A percentile compares a stretch with the other conserved stretches of the same genome.
These are phyloP conservation scores for Phialophora macrospora DNA, from an alignment of 2,329 filamentous ascomycete species.

Conservation along the genomic window DNA sequence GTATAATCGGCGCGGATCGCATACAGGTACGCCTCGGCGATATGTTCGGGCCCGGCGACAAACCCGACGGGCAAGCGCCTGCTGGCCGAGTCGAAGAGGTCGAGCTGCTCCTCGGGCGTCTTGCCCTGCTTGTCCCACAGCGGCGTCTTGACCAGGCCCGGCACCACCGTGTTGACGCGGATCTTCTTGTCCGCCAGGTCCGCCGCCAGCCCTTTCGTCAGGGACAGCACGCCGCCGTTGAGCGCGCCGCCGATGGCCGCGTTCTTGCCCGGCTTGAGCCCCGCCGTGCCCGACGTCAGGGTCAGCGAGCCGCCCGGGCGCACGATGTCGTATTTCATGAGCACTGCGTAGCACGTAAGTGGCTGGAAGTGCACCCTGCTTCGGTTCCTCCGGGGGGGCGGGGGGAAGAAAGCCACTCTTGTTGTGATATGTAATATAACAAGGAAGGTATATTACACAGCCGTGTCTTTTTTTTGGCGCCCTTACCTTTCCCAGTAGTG, in stretches of 20 bases:
- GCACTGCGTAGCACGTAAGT: no score
- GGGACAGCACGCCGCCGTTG: constrained; percentile 57
- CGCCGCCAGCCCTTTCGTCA: constrained; percentile 62
- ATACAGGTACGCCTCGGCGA: constrained; percentile 55
- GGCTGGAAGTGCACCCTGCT: no score
- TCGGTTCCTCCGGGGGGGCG: no score
- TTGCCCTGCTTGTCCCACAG: constrained; percentile 44
- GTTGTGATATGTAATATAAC: no score
- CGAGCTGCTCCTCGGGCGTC: constrained; percentile 37
- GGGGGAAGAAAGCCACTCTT: no score
- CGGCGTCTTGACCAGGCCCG: constrained; percentile 59
- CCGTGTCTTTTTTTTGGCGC: no score
- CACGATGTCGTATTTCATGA: constrained; percentile 32
- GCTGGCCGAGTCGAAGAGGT: constrained; percentile 27
- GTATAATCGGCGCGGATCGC: constrained; percentile 33
- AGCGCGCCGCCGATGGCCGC: constrained; percentile 57
- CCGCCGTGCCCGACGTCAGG: constrained; percentile 60
- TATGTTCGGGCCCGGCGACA: constrained; percentile 48
- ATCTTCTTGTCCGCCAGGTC: constrained; percentile 62
- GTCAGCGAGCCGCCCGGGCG: constrained; percentile 47
- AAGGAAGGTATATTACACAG: no score
- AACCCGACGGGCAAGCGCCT: constrained; percentile 41
- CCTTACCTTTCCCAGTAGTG: constrained; percentile 29
- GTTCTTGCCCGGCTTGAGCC: constrained; percentile 57
- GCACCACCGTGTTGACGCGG: constrained; percentile 66